A percentile compares a stretch with the other conserved stretches of the same genome.
These are phyloP conservation scores for Chlorella vulgaris DNA, from an alignment of 139 green algal species.

Conservation along the genomic window DNA sequence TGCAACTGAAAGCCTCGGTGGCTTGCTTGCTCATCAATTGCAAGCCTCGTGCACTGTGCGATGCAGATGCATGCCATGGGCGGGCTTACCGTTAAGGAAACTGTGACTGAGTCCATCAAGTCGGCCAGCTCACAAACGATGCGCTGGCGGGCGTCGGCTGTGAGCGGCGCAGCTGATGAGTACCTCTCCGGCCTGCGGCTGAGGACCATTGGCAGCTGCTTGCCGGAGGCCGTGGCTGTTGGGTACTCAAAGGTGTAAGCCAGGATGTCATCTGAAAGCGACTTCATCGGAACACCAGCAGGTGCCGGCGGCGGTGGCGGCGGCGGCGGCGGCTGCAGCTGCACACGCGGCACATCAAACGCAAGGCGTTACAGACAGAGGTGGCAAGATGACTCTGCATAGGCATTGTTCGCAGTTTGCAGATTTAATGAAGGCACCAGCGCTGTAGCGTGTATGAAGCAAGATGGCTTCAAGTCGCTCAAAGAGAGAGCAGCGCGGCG, in stretches of 20 bases:
- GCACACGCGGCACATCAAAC: not conserved
- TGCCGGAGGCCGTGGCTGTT: conserved; percentile 43
- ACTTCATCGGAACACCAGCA: conserved; percentile 8
- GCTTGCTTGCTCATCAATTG: not conserved
- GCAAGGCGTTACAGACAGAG: too few relatives aligned
- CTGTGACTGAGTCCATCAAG: conserved; percentile 42
- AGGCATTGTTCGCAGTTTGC: too few relatives aligned
- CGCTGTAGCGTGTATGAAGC: too few relatives aligned
- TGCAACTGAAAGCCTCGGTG: too few relatives aligned
- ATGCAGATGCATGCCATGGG: not conserved
- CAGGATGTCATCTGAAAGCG: conserved; percentile 67
- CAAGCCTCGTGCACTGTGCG: not conserved
- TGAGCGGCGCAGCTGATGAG: conserved; percentile 73
- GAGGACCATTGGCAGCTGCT: conserved; percentile 56
- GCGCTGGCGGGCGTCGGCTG: conserved; percentile 80
- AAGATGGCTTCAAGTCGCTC: too few relatives aligned
- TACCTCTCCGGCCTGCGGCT: conserved; percentile 77
- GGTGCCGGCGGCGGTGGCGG: not conserved
- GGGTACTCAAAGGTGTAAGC: conserved; percentile 86
- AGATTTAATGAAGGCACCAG: too few relatives aligned
- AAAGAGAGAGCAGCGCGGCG: not conserved
- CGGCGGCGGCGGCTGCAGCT: not conserved
- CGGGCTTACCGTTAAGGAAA: conserved; percentile 47
- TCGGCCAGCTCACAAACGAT: conserved; percentile 79
- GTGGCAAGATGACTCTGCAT: not conserved